Evolutionary conservation across 2,329 filamentous ascomycete genomes (phyloP), one percentile per base, ranked within the genome.

Genomic region (Sporothrix euskadiensis): DNA sequence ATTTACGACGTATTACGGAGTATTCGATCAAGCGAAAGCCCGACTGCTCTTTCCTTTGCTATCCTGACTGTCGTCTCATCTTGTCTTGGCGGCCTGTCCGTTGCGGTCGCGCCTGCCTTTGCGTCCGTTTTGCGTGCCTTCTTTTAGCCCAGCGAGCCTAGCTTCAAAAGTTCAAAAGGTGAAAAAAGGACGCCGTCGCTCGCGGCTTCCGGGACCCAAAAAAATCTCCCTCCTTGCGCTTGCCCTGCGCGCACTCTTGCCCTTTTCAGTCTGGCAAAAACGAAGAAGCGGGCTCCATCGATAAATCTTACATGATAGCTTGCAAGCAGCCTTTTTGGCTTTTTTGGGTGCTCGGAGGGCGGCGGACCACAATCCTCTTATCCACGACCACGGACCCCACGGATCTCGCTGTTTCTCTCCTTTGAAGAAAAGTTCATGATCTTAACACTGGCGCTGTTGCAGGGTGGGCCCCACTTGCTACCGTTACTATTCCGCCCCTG

Each of bases 121-220:
- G 52, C n/a, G 44, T 35, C 22, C 65, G 65, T 68, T 68, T 49
- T 68, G 65, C 65, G 8, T 52, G 22, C 32, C 49, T 32, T 69
- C 5, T 69, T 69, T 9, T 30, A 32, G 66, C 26, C 26, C 1
- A 26, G 26, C 26, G 26, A 26, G 26, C 8, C 32, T 69, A 56
- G 66, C 66, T 30, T 16, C n/a, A 19, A 2, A 8, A 14, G 19
- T 30, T 16, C n/a, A 19, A 41, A 1, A 2, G 32, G 35, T 14
- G 32, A n/a, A 4, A 4, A 69, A 69, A 69, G 30, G 49, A 69
- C 47, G 66, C 68, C 68, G 68, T 44, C 68, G 52, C n/a, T 30
- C 35, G 68, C 68, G 68, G 68, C 68, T 70, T 57, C 68, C 52
- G 35, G 68, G 49, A 70, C 30, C 49, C 68, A 56, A 57, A 69